Percentiles rank a stretch among this genome's conserved stretches.
These are phyloP conservation scores for Camelina sativa DNA, from an alignment of 345 rosid species.

Conservation along the genomic window DNA sequence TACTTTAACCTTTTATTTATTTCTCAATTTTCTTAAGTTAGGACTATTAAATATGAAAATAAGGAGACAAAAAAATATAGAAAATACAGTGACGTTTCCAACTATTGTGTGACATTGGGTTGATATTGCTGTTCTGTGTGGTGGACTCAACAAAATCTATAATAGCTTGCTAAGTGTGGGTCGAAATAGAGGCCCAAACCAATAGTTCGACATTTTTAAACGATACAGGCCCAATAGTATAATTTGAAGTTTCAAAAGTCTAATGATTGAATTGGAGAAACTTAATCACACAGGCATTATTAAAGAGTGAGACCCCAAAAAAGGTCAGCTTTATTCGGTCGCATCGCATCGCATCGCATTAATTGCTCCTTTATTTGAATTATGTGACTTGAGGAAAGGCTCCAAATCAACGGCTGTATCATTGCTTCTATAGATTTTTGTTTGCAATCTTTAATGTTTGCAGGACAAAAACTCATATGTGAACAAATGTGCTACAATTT, in stretches of 20 bases:
- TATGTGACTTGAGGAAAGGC: conserved; percentile 32
- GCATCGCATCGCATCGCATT: conserved; percentile 41
- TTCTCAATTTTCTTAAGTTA: too few relatives aligned
- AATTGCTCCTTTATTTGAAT: conserved; percentile 8
- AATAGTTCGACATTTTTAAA: background rate
- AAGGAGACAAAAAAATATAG: background rate
- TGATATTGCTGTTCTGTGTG: background rate
- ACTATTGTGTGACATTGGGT: background rate
- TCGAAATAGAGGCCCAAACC: background rate
- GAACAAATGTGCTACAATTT: conserved; percentile 13
- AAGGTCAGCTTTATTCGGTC: conserved; percentile 33
- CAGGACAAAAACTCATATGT: conserved; percentile 30
- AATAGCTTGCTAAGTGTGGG: background rate
- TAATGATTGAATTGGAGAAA: conserved; percentile 34
- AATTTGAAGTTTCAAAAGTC: background rate
- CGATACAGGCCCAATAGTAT: background rate
- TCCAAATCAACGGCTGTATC: conserved; percentile 40
- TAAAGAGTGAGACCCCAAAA: conserved; percentile 25
- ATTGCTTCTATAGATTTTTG: conserved; percentile 17
- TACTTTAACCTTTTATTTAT: too few relatives aligned
- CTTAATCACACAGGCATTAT: conserved; percentile 36
- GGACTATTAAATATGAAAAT: too few relatives aligned
- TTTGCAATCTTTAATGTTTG: conserved; percentile 16
- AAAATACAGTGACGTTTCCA: background rate
- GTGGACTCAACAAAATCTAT: background rate